Evolutionary conservation across 768 basidiomycete genomes (phyloP), one percentile per base, ranked within the genome.

Genomic region (Sporobolomyces phaffii): DNA sequence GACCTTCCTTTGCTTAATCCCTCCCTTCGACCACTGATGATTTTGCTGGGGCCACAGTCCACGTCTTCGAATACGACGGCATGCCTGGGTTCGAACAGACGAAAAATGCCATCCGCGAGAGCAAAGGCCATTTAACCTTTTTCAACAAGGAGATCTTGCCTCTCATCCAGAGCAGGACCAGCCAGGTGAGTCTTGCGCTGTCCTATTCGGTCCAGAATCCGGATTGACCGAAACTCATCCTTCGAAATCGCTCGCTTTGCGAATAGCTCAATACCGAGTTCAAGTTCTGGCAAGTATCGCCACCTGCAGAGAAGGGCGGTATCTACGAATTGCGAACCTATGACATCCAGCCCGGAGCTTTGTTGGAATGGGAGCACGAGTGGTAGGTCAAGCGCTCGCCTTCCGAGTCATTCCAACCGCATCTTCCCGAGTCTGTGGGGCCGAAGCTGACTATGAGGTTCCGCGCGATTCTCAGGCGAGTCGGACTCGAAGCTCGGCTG

Each of bases 291-390:
- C 91, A 92, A 9, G 90, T 91, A 2, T 84, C 89, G 24, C 91
- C 92, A 38, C 92, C 93, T 8, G 87, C 83, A 72, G 62, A 49
- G 28, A 82, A 85, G 7, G 94, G 93, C 9, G 94, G 96, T 8
- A 81, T 99, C 50, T 99, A 96, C 76, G 96, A 99, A 79, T 81
- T 98, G 73, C 83, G 96, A 73, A 85, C 83, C 41, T 99, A 99
- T 79, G 41, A 85, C 85, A 76, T 77, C 41, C 85, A 87, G 73
- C 90, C 94, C 6, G 96, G 96, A 11, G 86, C 87, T 10, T 81
- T 98, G 59, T 79, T 98, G 60, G 92, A 98, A 74, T 98, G 96
- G 96, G 96, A 98, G 76, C 82, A 85, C 61, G 83, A 90, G 67
- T 98, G 96, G 91, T 91, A 40, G 17, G 72, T 58, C 0, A 9